phyloP scores from a whole-genome alignment of 768 basidiomycete genomes.

The Pleurotus tuber-regium region DNA sequence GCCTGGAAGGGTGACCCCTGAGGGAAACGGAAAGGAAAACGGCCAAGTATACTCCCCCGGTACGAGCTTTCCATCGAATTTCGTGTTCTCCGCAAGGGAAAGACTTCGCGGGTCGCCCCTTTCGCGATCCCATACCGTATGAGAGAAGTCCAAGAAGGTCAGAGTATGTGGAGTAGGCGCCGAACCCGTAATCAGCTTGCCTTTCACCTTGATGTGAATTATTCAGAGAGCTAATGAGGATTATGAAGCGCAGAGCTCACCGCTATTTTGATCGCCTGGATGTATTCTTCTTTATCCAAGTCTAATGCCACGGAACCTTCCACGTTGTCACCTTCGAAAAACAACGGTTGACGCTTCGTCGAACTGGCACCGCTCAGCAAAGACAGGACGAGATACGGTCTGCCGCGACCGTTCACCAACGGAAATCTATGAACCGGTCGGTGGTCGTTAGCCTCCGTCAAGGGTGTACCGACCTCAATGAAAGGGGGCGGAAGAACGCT shows the following conservation, averaged over 20 bases:
- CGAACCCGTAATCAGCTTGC: background rate
- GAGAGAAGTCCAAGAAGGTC: background rate
- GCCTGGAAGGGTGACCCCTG: slow-evolving; percentile 21
- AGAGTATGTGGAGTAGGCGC: background rate
- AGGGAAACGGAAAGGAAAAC: slow-evolving; percentile 38
- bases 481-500: background rate
- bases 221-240: background rate
- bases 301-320: background rate
- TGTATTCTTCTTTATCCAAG: background rate
- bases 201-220: background rate
- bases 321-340: background rate
- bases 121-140: background rate
- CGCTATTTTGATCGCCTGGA: background rate
- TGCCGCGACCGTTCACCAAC: background rate
- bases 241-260: background rate
- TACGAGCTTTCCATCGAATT: slow-evolving; percentile 29
- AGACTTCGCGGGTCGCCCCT: background rate
- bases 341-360: background rate
- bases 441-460: background rate
- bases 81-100: background rate
- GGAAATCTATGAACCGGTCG: background rate
- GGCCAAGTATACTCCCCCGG: slow-evolving; percentile 35
- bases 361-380: background rate
- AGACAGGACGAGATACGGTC: background rate
- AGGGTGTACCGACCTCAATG: background rate